A percentile compares a stretch with the other conserved stretches of the same genome.
Evolutionary conservation across 2,329 filamentous ascomycete species (phyloP).

Genomic region (Penicillium rolfsii): DNA sequence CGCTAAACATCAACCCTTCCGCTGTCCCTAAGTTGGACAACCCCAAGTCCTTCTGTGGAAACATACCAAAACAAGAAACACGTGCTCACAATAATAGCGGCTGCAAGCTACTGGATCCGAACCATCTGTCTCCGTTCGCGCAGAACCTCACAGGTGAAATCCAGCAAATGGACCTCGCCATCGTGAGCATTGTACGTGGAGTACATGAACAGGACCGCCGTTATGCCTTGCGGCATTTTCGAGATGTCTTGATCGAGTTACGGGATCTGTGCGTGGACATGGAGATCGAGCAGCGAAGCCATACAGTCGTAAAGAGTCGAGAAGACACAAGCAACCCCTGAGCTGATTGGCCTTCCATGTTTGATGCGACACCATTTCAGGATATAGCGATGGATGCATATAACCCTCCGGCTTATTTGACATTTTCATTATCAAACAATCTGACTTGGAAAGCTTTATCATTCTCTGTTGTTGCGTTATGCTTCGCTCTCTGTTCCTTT

Average conservation of each 20-base stretch:
- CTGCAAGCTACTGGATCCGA: not conserved
- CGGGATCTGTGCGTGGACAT: not conserved
- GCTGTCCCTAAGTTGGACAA: not conserved
- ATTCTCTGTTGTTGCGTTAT: no score
- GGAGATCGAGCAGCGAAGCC: not conserved
- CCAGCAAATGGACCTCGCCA: not conserved
- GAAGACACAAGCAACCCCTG: not conserved
- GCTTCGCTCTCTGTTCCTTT: no score
- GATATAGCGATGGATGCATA: not conserved
- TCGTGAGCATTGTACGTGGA: not conserved
- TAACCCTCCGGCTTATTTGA: not conserved
- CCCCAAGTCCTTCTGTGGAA: not conserved
- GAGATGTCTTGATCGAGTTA: not conserved
- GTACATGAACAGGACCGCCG: not conserved
- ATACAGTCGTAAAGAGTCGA: not conserved
- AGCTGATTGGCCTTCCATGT: not conserved
- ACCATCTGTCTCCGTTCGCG: not conserved
- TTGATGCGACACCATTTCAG: no score
- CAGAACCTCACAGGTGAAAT: not conserved
- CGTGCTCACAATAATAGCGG: not conserved
- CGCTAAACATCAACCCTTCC: not conserved
- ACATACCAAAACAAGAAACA: no score
- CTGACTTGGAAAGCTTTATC: no score
- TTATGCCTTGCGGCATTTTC: not conserved
- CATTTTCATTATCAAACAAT: not conserved